These are phyloP conservation scores for Pyrenula aspistea DNA, from an alignment of 495 filamentous ascomycete species.

Conservation along the genomic window DNA sequence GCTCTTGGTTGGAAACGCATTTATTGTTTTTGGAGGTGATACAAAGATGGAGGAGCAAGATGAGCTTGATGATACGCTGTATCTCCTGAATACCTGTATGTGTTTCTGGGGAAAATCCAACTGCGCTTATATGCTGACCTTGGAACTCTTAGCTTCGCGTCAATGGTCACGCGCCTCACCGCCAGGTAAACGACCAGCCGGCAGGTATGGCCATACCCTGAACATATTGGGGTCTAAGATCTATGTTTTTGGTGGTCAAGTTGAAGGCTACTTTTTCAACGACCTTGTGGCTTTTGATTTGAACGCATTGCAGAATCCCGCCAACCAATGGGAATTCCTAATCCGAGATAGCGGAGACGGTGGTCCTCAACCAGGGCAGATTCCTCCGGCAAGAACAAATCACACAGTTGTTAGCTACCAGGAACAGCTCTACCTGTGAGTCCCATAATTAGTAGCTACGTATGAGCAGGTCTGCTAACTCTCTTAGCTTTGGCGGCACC, in stretches of 20 bases:
- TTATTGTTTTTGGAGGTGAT: slow-evolving; percentile 97
- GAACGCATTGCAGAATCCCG: slow-evolving; percentile 77
- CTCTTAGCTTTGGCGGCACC: slow-evolving; percentile 78
- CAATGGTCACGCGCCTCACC: slow-evolving; percentile 95
- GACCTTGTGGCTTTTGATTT: slow-evolving; percentile 95
- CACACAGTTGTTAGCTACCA: slow-evolving; percentile 86
- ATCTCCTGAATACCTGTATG: slow-evolving; percentile 96
- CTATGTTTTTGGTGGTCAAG: slow-evolving; percentile 95
- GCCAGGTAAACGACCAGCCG: slow-evolving; percentile 67
- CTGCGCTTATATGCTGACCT: no score
- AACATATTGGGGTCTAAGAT: slow-evolving; percentile 95
- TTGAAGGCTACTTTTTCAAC: slow-evolving; percentile 96
- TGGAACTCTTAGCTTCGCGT: slow-evolving; percentile 57
- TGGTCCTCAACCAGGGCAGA: slow-evolving; percentile 48
- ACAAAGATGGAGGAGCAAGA: slow-evolving; percentile 93
- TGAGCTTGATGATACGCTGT: slow-evolving; percentile 85
- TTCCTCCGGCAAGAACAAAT: slow-evolving; percentile 89
- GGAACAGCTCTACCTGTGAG: slow-evolving; percentile 88
- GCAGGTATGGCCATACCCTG: slow-evolving; percentile 90
- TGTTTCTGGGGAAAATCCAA: slow-evolving; percentile 5
- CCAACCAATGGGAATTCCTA: slow-evolving; percentile 88
- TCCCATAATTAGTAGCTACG: slow-evolving; percentile 1
- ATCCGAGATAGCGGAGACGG: slow-evolving; percentile 64
- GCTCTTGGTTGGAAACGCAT: slow-evolving; percentile 93
- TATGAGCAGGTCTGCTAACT: slow-evolving; percentile 10